These are phyloP conservation scores for Colletotrichum sp. DNA, from an alignment of 2,329 filamentous ascomycete genomes.

Conservation along the genomic window DNA sequence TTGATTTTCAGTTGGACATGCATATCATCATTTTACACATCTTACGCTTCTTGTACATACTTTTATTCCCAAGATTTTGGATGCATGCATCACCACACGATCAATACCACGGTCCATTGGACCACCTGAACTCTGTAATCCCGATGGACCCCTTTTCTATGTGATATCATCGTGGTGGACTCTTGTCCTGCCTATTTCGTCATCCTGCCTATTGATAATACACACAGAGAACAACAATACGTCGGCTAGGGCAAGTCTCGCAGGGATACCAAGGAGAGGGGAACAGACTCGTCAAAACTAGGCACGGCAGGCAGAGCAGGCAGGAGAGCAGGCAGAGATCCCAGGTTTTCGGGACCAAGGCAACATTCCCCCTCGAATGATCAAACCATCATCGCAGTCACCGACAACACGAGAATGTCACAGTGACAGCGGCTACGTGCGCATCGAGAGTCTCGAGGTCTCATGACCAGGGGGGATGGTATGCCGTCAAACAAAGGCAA, in stretches of 20 bases:
- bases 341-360: slow-evolving; percentile 12
- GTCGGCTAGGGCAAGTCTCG: background rate
- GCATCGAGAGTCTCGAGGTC: background rate
- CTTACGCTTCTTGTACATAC: slow-evolving; percentile 8
- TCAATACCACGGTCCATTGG: background rate
- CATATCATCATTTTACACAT: background rate
- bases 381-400: background rate
- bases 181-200: background rate
- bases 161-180: background rate
- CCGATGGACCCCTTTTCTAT: background rate
- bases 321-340: background rate
- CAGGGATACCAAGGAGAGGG: background rate
- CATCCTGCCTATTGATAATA: background rate
- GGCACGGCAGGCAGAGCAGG: background rate
- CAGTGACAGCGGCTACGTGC: background rate
- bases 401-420: slow-evolving; percentile 12
- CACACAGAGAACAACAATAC: background rate
- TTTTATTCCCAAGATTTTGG: background rate
- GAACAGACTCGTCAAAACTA: background rate
- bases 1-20: background rate
- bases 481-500: background rate
- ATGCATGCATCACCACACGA: background rate
- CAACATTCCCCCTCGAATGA: background rate
- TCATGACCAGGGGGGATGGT: background rate
- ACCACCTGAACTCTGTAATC: background rate